Percentiles rank a stretch among this genome's conserved stretches.
phyloP scores from a whole-genome alignment of 148 eudicot species.

The Vaccinium darrowii region DNA sequence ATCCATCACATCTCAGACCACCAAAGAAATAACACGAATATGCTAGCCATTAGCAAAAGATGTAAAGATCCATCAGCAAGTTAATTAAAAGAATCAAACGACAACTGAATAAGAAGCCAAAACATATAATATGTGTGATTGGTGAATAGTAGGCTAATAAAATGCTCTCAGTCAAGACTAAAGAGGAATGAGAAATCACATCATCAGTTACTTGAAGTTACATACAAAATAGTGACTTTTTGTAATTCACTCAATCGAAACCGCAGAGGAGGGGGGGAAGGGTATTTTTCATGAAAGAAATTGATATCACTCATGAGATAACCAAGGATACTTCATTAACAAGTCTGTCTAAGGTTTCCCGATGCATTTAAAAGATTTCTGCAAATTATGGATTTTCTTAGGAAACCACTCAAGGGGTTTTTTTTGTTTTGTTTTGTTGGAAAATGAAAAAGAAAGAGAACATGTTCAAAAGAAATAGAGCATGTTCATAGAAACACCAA shows the following conservation, averaged over 20 bases:
- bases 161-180: not conserved
- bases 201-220: not conserved
- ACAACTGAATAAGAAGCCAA: not conserved
- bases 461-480: slow-evolving; percentile 8
- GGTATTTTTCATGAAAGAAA: not conserved
- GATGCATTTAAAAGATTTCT: not conserved
- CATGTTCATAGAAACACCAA: slow-evolving; percentile 98
- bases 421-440: not conserved
- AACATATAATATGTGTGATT: not conserved
- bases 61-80: not conserved
- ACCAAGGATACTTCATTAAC: not conserved
- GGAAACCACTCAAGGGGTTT: not conserved
- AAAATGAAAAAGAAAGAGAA: not conserved
- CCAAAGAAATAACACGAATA: not conserved
- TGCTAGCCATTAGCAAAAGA: not conserved
- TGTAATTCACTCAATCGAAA: not conserved
- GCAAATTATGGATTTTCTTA: not conserved
- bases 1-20: not conserved
- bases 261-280: not conserved
- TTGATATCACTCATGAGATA: not conserved
- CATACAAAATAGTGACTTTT: not conserved
- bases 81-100: not conserved
- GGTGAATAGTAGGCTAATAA: not conserved
- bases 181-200: not conserved
- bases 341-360: not conserved